phyloP scores from a whole-genome alignment of 2,329 filamentous ascomycete species.

The Emergomyces orientalis region DNA sequence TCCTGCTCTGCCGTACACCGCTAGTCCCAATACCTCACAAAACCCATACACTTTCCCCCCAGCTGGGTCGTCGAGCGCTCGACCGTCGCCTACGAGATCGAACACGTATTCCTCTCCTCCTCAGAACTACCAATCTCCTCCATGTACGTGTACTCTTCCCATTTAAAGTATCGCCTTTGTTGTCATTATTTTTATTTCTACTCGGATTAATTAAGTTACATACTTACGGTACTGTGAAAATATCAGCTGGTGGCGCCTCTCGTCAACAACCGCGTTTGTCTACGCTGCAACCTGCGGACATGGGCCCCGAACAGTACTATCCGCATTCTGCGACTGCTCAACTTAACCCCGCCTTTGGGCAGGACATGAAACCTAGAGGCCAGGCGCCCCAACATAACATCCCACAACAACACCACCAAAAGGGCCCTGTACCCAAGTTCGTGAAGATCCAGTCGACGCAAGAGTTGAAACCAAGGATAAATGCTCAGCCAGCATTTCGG shows the following conservation, averaged over 20 bases:
- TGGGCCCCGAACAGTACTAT: slow-evolving; percentile 61
- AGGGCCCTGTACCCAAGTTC: slow-evolving; percentile 77
- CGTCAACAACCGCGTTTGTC: slow-evolving; percentile 58
- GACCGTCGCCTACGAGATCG: slow-evolving; percentile 70
- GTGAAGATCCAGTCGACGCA: slow-evolving; percentile 61
- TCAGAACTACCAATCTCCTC: slow-evolving; percentile 51
- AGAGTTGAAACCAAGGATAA: slow-evolving; percentile 75
- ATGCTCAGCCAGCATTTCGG: slow-evolving; percentile 78
- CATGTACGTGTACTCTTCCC: slow-evolving; percentile 36
- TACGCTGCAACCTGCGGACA: slow-evolving; percentile 60
- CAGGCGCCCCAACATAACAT: slow-evolving; percentile 36
- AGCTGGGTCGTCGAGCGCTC: slow-evolving; percentile 41
- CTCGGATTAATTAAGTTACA: background rate
- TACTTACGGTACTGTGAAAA: background rate
- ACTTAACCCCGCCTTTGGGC: slow-evolving; percentile 57
- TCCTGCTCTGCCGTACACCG: slow-evolving; percentile 67
- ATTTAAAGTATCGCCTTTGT: background rate
- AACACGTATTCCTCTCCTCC: slow-evolving; percentile 49
- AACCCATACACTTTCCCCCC: slow-evolving; percentile 47
- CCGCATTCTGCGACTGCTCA: slow-evolving; percentile 60
- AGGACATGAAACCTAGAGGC: slow-evolving; percentile 43
- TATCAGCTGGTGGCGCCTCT: slow-evolving; percentile 23
- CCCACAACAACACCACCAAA: slow-evolving; percentile 32
- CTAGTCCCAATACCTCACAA: slow-evolving; percentile 49
- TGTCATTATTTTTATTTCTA: background rate